phyloP scores from a whole-genome alignment of 2,329 filamentous ascomycete genomes.

The Epichloe hybrida region DNA sequence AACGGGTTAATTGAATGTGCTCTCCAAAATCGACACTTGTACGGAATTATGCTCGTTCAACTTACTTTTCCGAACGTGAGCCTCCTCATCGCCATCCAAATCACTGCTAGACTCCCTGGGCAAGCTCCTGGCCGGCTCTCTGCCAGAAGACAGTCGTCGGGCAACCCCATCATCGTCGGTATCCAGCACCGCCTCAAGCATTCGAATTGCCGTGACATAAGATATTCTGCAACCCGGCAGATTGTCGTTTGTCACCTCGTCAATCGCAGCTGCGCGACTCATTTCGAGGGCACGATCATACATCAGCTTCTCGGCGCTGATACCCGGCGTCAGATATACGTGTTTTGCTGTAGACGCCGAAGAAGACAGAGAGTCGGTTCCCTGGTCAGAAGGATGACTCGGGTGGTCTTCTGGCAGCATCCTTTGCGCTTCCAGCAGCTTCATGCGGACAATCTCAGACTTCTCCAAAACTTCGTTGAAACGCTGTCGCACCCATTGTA shows the following conservation, averaged over 20 bases:
- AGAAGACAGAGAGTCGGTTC: constrained; percentile 41
- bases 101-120: constrained; percentile 25
- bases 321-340: constrained; percentile 71
- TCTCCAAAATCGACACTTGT: not conserved
- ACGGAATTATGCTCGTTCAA: constrained; percentile 1
- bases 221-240: constrained; percentile 78
- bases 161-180: constrained; percentile 49
- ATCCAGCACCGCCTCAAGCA: constrained; percentile 90
- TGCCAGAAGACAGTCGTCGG: constrained; percentile 22
- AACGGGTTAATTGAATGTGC: constrained; percentile 11
- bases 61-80: constrained; percentile 61
- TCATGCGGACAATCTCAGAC: constrained; percentile 82
- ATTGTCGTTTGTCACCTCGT: constrained; percentile 88
- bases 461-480: constrained; percentile 98
- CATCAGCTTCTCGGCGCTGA: constrained; percentile 95
- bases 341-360: constrained; percentile 58
- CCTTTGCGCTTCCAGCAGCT: constrained; percentile 72
- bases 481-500: constrained; percentile 85
- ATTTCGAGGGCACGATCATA: constrained; percentile 95
- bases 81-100: constrained; percentile 56
- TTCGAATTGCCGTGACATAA: constrained; percentile 83
- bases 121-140: constrained; percentile 27
- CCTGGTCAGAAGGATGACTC: constrained; percentile 69
- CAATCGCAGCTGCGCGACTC: constrained; percentile 87
- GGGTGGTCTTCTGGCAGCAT: constrained; percentile 74